Base-by-base conservation (phyloP, 306 rosid genomes). In the Glycyrrhiza uralensis region DNA sequence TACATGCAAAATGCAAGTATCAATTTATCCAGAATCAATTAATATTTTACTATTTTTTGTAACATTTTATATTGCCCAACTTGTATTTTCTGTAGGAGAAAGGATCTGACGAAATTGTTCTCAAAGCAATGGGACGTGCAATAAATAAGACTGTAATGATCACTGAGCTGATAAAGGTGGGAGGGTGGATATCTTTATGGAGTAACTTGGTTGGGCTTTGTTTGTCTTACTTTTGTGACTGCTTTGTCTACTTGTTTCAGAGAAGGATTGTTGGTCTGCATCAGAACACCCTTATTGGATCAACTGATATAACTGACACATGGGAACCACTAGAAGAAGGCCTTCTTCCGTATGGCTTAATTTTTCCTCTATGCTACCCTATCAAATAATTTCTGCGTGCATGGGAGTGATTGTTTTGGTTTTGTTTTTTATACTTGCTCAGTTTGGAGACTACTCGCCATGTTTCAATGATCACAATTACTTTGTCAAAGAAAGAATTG, bases 281-380 rank as follows among this genome's bases (percentile, higher is more conserved):
- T 77, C 98, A 93, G 60, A 87, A 81, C 71, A 88, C 91, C 2
- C 50, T 22, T 14, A 88, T 88, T 59, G 97, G 96, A 78, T 93
- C 98, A 46, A 90, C 82, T 30, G 97, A 90, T 83, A 88, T 93
- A 51, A 93, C 90, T 9, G 98, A 93, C 33, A 81, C 66, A 26
- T 93, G 96, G 92, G 97, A 93, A 59, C 98, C 98, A 6, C 87
- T 90, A 0, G 98, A 93, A 85, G 96, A 93, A 80, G 97, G 98
- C 89, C 87, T 93, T 75, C 89, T 85, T 71, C 92, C 93, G 98
- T 93, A 87, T 57, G 96, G 19, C 44, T 68, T 56, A 2, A 76
- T 46, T 42, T 72, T 69, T 57, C 46, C 64, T 52, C n/a, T 56
- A 11, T 57, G 44, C 50, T 69, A 28, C 6, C 44, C 23, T 29